Conservation (phyloP, 116 monocot species). For the Thalassia testudinum region DNA sequence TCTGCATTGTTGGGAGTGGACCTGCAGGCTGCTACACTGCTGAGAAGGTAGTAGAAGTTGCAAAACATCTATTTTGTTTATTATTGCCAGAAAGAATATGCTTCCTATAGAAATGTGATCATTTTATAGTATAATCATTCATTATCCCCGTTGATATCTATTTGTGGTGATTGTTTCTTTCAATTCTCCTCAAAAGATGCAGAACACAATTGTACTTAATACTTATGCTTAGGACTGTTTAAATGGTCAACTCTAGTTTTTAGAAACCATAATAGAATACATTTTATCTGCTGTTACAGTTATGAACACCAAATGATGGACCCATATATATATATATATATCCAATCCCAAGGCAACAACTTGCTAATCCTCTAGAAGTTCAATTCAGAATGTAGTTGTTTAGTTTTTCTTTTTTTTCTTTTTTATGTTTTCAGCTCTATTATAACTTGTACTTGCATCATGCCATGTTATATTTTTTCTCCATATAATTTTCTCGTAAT, state of each 20-base stretch:
- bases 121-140: too few relatives aligned
- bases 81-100: too few relatives aligned
- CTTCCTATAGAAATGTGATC: too few relatives aligned
- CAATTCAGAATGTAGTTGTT: background rate
- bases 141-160: background rate
- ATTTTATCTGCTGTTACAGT: too few relatives aligned
- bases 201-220: too few relatives aligned
- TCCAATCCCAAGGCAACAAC: background rate
- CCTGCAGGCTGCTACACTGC: constrained; percentile 93
- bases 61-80: too few relatives aligned
- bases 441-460: background rate
- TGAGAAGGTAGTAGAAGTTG: constrained; percentile 43
- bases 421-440: background rate
- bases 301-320: too few relatives aligned
- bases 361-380: background rate
- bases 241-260: too few relatives aligned
- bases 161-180: background rate
- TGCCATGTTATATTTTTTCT: background rate
- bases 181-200: too few relatives aligned
- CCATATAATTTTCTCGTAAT: background rate
- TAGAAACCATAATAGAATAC: too few relatives aligned
- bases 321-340: background rate
- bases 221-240: too few relatives aligned
- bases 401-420: background rate
- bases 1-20: constrained; percentile 88